Evolutionary conservation across 306 rosid genomes (phyloP), one percentile per base, ranked within the genome.

Genomic region (Datisca glomerata): DNA sequence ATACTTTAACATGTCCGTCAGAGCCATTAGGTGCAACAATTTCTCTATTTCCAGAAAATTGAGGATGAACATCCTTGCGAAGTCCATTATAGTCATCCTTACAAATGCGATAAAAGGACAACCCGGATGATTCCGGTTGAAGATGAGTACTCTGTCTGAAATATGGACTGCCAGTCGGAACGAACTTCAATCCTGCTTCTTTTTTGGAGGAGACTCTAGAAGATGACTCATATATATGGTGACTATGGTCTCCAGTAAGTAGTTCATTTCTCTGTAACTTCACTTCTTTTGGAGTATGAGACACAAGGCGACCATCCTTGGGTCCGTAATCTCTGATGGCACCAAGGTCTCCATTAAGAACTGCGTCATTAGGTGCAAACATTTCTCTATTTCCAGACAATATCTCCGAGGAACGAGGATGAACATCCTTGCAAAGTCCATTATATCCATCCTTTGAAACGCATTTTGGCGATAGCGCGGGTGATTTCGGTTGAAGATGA

Each of bases 241-340:
- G n/a, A n/a, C n/a, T n/a, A 44, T 29, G 35, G 35, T 24, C 49
- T 14, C 21, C 21, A 24, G 9, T 12, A 44, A 20, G 21, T 14
- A 24, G 21, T 12, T 44, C 49, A 44, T 4, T 24, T 32, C 13
- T 3, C n/a, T 15, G 13, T 1, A 23, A n/a, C n/a, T n/a, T n/a
- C n/a, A n/a, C n/a, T n/a, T n/a, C n/a, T 35, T 14, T 45, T 27
- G 34, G 24, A 27, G 38, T 16, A 9, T 35, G 29, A 45, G 51
- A 45, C 14, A 45, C 24, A 27, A 11, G 36, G 37, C 38, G 5
- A 27, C 15, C 24, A 32, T 45, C 51, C 24, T 6, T n/a, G 22
- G 12, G 6, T 27, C 38, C 37, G 18, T 14, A 12, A 24, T 14
- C 25, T 27, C 9, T 45, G 51, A 29, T 24, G 11, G 2, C 18